Evolutionary conservation across 1,284 basidiomycete species (phyloP).

Genomic region (Phenoliferia sp.): DNA sequence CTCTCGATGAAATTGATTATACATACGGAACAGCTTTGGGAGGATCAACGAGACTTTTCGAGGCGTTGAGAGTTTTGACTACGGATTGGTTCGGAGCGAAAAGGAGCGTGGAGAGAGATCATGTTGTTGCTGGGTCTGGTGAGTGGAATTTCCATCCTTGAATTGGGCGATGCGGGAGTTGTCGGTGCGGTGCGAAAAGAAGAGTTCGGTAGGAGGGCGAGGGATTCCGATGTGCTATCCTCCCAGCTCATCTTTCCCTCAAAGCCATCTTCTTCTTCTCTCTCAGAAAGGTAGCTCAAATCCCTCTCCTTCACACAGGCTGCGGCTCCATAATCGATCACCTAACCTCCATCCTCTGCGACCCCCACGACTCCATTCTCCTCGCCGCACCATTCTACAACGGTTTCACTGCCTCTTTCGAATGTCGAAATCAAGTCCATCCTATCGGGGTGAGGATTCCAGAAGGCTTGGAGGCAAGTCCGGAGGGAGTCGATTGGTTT

Average conservation of each 20-base stretch:
- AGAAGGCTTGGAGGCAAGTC: constrained; percentile 16
- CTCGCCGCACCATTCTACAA: constrained; percentile 18
- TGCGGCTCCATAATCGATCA: constrained; percentile 42
- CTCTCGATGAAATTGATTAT: constrained; percentile 17
- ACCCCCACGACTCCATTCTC: constrained; percentile 44
- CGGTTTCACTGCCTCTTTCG: constrained; percentile 37
- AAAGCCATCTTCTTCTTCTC: neutral
- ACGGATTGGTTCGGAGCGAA: constrained; percentile 23
- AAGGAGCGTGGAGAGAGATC: constrained; percentile 32
- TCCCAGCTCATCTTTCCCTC: no score
- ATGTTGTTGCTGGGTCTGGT: constrained; percentile 34
- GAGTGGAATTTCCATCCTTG: neutral
- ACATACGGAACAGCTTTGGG: constrained; percentile 25
- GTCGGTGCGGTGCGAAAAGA: neutral
- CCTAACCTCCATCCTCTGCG: constrained; percentile 44
- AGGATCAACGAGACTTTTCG: constrained; percentile 29
- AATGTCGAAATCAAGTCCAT: constrained; percentile 33
- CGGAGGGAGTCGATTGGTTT: constrained; percentile 12
- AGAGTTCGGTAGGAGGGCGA: neutral
- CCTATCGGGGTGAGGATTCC: constrained; percentile 39
- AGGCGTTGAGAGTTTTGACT: constrained; percentile 20
- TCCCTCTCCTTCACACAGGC: constrained; percentile 11
- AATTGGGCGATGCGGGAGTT: neutral
- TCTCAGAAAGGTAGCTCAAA: neutral
- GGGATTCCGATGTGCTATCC: no score